Percentiles rank a stretch among this genome's conserved stretches.
These are phyloP conservation scores for Paecilomyces niveus DNA, from an alignment of 2,329 filamentous ascomycete genomes.

Conservation along the genomic window DNA sequence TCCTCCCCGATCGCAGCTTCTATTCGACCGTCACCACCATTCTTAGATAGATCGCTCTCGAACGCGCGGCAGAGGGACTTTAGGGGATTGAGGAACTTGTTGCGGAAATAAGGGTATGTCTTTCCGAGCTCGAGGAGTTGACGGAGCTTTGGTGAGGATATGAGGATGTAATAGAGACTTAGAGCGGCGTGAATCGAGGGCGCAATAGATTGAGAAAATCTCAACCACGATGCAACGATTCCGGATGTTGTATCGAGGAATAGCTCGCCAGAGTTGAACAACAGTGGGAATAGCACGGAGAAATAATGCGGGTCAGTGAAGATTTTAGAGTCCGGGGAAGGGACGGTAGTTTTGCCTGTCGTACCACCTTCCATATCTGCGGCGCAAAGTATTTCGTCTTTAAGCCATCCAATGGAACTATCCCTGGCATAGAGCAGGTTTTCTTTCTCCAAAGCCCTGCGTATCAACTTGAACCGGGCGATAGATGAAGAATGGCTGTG, in stretches of 20 bases:
- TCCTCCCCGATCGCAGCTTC: slow-evolving; percentile 27
- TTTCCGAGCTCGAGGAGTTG: slow-evolving; percentile 39
- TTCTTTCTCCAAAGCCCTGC: slow-evolving; percentile 48
- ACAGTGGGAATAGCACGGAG: slow-evolving; percentile 39
- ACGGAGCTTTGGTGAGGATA: slow-evolving; percentile 44
- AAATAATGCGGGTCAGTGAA: slow-evolving; percentile 33
- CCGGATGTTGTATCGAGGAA: slow-evolving; percentile 31
- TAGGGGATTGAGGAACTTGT: slow-evolving; percentile 24
- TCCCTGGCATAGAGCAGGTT: slow-evolving; percentile 49
- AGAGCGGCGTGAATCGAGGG: slow-evolving; percentile 49
- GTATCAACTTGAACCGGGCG: slow-evolving; percentile 48
- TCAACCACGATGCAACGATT: slow-evolving; percentile 39
- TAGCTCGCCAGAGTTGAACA: slow-evolving; percentile 44
- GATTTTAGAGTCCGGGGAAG: slow-evolving; percentile 14
- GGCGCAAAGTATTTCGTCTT: slow-evolving; percentile 50
- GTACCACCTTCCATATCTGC: slow-evolving; percentile 12
- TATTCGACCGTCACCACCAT: slow-evolving; percentile 31
- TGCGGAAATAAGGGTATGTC: slow-evolving; percentile 24
- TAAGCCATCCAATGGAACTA: slow-evolving; percentile 54
- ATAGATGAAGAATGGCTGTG: slow-evolving; percentile 48
- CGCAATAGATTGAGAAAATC: slow-evolving; percentile 40
- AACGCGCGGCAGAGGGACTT: slow-evolving; percentile 24
- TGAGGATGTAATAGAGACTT: slow-evolving; percentile 53
- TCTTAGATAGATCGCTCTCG: slow-evolving; percentile 21
- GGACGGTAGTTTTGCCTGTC: slow-evolving; percentile 1